Conservation (phyloP, 2,329 filamentous ascomycete genomes). For the Plectosphaerella sp. region DNA sequence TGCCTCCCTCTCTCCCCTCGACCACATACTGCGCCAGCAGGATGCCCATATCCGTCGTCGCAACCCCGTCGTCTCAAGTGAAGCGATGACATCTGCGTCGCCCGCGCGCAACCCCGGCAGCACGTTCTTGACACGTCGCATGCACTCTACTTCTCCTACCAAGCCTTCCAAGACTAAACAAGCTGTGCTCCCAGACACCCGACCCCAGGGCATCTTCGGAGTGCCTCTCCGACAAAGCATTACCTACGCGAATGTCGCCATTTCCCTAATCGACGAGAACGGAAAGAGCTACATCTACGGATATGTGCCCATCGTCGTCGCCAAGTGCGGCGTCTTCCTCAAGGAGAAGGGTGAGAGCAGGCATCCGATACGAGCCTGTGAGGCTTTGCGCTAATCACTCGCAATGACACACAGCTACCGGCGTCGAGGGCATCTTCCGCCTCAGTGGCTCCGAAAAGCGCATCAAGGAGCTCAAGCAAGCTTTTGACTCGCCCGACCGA, state of each 20-base stretch:
- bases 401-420: constrained; percentile 61
- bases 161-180: constrained; percentile 15
- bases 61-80: constrained; percentile 10
- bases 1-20: constrained; percentile 5
- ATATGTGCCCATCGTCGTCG: constrained; percentile 96
- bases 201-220: constrained; percentile 80
- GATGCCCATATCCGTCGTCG: constrained; percentile 6
- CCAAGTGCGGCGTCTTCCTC: constrained; percentile 93
- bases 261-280: constrained; percentile 88
- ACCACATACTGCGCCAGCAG: constrained; percentile 6
- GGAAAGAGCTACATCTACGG: constrained; percentile 97
- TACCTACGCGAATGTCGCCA: constrained; percentile 95
- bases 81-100: constrained; percentile 5
- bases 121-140: not conserved
- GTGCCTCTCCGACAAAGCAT: constrained; percentile 92
- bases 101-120: not conserved
- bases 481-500: constrained; percentile 90
- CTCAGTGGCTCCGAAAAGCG: constrained; percentile 94
- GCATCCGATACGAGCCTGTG: not conserved
- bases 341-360: constrained; percentile 85
- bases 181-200: constrained; percentile 30
- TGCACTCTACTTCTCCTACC: not conserved
- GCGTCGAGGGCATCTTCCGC: constrained; percentile 94
- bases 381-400: constrained; percentile 20
- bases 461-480: constrained; percentile 89